Conservation (phyloP, 169 alveolate species). For the Cryptosporidium muris region DNA sequence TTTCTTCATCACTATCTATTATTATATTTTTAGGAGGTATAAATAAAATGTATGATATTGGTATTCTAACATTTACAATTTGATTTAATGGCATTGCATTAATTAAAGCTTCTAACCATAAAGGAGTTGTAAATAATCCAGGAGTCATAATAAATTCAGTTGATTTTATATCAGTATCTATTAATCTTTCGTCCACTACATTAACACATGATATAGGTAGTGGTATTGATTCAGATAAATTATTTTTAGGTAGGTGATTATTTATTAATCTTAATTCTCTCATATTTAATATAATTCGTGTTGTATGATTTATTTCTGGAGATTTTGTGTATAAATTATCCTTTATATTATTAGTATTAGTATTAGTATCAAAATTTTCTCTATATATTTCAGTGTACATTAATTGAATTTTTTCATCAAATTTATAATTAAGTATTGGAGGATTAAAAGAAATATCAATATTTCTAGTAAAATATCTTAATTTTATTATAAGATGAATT, state of each 20-base stretch:
- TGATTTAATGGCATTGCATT: conserved; percentile 23
- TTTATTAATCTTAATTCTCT: background rate
- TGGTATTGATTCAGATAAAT: background rate
- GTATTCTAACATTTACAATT: conserved; percentile 15
- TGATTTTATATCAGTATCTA: conserved; percentile 10
- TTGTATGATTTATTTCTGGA: background rate
- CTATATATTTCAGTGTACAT: conserved; percentile 4
- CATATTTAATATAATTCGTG: background rate
- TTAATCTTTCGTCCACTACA: conserved; percentile 4
- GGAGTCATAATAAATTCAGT: conserved; percentile 16
- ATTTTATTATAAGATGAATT: background rate
- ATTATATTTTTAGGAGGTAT: conserved; percentile 15
- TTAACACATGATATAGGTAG: conserved; percentile 35
- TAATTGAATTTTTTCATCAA: conserved; percentile 19
- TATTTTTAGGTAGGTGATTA: background rate
- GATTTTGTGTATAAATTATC: background rate
- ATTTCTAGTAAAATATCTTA: background rate
- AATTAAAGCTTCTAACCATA: conserved; percentile 46
- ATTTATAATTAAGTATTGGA: conserved; percentile 15
- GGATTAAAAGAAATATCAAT: background rate
- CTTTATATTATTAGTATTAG: background rate
- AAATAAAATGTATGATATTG: conserved; percentile 17
- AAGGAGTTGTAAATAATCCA: conserved; percentile 35
- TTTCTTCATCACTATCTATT: background rate
- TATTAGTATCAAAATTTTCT: background rate